A percentile compares a stretch with the other conserved stretches of the same genome.
Evolutionary conservation across 1,284 basidiomycete species (phyloP).

Genomic region (Chondrostereum purpureum): DNA sequence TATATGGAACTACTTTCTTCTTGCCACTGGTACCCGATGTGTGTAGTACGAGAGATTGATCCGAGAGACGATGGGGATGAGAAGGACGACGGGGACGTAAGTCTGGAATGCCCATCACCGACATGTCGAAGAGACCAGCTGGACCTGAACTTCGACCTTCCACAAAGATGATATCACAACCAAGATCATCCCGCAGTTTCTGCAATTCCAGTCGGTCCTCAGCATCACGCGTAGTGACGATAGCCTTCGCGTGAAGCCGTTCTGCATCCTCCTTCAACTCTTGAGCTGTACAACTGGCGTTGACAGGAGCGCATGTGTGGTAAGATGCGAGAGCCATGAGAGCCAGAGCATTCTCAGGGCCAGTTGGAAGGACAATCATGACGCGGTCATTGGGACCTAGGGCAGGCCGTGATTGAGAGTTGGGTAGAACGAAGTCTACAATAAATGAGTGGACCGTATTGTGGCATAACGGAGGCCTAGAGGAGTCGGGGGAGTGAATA

Average conservation of each 20-base stretch:
- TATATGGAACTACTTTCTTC: slow-evolving; percentile 54
- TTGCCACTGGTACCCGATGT: slow-evolving; percentile 62
- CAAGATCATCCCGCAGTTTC: slow-evolving; percentile 24
- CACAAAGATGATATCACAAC: slow-evolving; percentile 30
- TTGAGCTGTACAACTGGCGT: slow-evolving; percentile 33
- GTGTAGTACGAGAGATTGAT: slow-evolving; percentile 51
- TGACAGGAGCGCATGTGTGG: slow-evolving; percentile 37
- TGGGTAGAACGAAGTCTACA: slow-evolving; percentile 29
- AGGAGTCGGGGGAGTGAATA: slow-evolving; percentile 17
- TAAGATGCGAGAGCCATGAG: slow-evolving; percentile 32
- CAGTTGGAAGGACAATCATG: slow-evolving; percentile 35
- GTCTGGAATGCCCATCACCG: slow-evolving; percentile 20
- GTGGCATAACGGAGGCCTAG: slow-evolving; percentile 23
- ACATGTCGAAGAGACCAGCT: slow-evolving; percentile 34
- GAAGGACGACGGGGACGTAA: slow-evolving; percentile 18
- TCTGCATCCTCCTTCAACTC: slow-evolving; percentile 34
- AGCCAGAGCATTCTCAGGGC: slow-evolving; percentile 36
- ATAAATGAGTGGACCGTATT: slow-evolving; percentile 28
- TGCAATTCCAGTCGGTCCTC: slow-evolving; percentile 28
- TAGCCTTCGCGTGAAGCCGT: slow-evolving; percentile 28
- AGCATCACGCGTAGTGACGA: slow-evolving; percentile 32
- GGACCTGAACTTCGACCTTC: slow-evolving; percentile 25
- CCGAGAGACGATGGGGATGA: slow-evolving; percentile 28
- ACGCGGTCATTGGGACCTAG: slow-evolving; percentile 35
- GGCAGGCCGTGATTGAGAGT: slow-evolving; percentile 20